These are phyloP conservation scores for Kwoniella shivajii DNA, from an alignment of 1,284 basidiomycete genomes.

Conservation along the genomic window DNA sequence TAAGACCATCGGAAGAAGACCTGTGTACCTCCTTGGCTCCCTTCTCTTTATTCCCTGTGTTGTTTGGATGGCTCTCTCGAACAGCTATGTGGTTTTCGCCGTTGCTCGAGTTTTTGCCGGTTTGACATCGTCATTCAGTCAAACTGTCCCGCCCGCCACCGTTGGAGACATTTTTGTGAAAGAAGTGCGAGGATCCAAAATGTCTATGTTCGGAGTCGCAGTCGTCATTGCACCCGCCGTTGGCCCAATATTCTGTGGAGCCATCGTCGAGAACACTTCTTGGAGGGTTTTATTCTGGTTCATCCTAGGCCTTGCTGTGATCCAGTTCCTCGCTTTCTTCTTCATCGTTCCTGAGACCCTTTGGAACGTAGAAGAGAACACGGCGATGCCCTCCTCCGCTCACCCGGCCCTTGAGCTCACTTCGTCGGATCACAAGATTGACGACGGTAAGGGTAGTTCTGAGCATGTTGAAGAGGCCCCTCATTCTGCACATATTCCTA, in stretches of 20 bases:
- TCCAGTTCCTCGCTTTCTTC: slow-evolving; percentile 37
- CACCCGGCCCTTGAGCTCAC: background rate
- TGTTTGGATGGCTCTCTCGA: slow-evolving; percentile 44
- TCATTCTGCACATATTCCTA: background rate
- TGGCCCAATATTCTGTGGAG: slow-evolving; percentile 46
- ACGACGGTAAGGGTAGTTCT: background rate
- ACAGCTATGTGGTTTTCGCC: slow-evolving; percentile 26
- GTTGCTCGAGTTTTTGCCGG: slow-evolving; percentile 36
- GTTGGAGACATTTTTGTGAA: slow-evolving; percentile 39
- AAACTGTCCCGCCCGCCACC: slow-evolving; percentile 37
- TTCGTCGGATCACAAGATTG: background rate
- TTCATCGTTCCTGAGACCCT: slow-evolving; percentile 50
- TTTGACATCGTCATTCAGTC: slow-evolving; percentile 26
- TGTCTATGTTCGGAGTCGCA: slow-evolving; percentile 39
- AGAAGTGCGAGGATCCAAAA: slow-evolving; percentile 47
- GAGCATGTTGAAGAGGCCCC: background rate
- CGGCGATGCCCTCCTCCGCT: background rate
- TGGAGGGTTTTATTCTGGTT: slow-evolving; percentile 49
- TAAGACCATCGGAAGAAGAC: slow-evolving; percentile 43
- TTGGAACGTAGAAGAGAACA: slow-evolving; percentile 30
- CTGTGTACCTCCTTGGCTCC: slow-evolving; percentile 48
- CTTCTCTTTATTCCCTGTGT: slow-evolving; percentile 46
- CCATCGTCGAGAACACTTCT: slow-evolving; percentile 32
- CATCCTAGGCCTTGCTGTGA: slow-evolving; percentile 39
- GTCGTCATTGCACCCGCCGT: slow-evolving; percentile 42